These are phyloP conservation scores for Podaxis sp. DNA, from an alignment of 768 basidiomycete genomes.

Conservation along the genomic window DNA sequence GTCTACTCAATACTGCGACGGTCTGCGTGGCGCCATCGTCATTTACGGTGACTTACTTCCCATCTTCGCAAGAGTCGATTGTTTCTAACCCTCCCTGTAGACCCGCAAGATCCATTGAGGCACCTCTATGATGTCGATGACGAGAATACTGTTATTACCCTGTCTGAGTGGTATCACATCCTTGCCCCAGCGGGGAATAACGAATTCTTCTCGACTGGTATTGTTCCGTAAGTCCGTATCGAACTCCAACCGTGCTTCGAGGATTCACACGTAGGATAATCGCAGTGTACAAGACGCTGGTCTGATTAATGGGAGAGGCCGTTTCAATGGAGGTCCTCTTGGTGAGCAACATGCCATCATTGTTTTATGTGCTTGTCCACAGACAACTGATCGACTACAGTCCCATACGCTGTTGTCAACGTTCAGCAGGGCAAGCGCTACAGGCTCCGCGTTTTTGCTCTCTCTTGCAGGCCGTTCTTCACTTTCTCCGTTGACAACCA, in stretches of 20 bases:
- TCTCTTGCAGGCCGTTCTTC: conserved; percentile 44
- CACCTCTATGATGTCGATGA: conserved; percentile 18
- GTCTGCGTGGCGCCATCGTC: conserved; percentile 16
- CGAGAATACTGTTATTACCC: conserved; percentile 16
- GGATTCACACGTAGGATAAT: conserved; percentile 22
- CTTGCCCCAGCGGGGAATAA: neutral
- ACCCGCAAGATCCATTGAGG: conserved; percentile 15
- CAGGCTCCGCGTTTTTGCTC: conserved; percentile 52
- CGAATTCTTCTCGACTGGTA: conserved; percentile 9
- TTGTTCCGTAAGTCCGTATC: conserved; percentile 8
- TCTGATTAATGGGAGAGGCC: conserved; percentile 24
- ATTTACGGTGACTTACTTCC: conserved; percentile 16
- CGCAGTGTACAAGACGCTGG: conserved; percentile 13
- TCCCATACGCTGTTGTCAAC: conserved; percentile 32
- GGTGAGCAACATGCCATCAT: neutral
- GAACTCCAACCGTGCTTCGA: neutral
- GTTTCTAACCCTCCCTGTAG: neutral
- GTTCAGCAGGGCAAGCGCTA: conserved; percentile 45
- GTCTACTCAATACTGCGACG: conserved; percentile 18
- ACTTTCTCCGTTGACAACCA: conserved; percentile 37
- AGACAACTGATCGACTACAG: neutral
- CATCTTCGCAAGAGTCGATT: neutral
- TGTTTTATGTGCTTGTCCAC: neutral
- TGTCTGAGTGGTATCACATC: conserved; percentile 20
- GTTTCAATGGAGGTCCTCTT: conserved; percentile 22